Conservation (phyloP, 75 land plant species). For the Chamaecyparis obtusa region DNA sequence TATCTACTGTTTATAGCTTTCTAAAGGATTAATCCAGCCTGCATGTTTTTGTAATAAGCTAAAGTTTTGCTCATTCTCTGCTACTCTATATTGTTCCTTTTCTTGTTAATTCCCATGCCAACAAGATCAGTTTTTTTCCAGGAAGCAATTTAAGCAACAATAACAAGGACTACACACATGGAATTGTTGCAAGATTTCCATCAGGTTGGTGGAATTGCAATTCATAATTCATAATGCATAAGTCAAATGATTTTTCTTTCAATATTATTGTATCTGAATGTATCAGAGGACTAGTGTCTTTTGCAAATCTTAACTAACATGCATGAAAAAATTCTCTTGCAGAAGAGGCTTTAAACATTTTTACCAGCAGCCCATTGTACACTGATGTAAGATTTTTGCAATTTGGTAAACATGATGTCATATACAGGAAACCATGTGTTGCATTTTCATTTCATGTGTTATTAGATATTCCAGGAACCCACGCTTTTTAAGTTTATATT, state of each 20-base stretch:
- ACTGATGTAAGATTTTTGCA: conserved; percentile 36
- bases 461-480: neutral
- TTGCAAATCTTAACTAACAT: conserved; percentile 12
- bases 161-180: conserved; percentile 70
- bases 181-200: conserved; percentile 64
- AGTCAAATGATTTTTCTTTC: neutral
- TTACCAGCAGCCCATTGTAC: conserved; percentile 43
- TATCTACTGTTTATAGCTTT: neutral
- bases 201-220: conserved; percentile 48
- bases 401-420: neutral
- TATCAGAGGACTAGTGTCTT: neutral
- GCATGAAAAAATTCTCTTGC: conserved; percentile 19
- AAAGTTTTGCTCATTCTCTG: too few relatives aligned
- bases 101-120: neutral
- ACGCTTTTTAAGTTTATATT: neutral
- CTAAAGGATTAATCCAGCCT: neutral
- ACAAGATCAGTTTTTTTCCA: conserved; percentile 18
- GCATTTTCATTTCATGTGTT: neutral
- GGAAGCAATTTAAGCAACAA: conserved; percentile 52
- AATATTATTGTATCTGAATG: neutral
- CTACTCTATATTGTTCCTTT: neutral
- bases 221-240: neutral
- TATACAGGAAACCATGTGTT: neutral
- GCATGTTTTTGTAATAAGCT: neutral
- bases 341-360: conserved; percentile 77